Evolutionary conservation across 148 eudicot species (phyloP).

Genomic region (Chenopodium suecicum): DNA sequence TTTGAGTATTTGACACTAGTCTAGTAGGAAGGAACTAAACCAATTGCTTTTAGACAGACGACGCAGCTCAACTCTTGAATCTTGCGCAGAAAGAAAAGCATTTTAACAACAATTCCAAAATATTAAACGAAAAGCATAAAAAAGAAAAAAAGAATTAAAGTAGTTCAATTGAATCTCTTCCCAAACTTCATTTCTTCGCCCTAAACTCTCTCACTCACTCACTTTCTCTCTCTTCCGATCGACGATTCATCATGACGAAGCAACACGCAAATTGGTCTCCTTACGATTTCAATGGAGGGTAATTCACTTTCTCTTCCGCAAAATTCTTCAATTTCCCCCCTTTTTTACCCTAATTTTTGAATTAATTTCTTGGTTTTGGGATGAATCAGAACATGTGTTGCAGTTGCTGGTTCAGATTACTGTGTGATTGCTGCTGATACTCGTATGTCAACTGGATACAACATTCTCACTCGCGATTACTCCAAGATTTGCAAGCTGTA

Average conservation of each 20-base stretch:
- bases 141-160: too few relatives aligned
- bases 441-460: constrained; percentile 94
- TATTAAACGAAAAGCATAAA: too few relatives aligned
- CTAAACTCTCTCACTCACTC: not conserved
- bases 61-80: not conserved
- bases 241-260: constrained; percentile 45
- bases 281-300: constrained; percentile 96
- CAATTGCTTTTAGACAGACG: not conserved
- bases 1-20: too few relatives aligned
- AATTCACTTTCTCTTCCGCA: constrained; percentile 1
- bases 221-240: constrained; percentile 8
- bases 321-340: not conserved
- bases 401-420: constrained; percentile 80
- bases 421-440: constrained; percentile 94
- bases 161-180: not conserved
- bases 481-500: constrained; percentile 86
- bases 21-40: too few relatives aligned
- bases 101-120: not conserved
- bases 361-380: not conserved
- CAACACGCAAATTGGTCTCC: constrained; percentile 80
- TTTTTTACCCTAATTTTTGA: not conserved
- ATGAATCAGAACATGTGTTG: constrained; percentile 63
- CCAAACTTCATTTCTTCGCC: not conserved
- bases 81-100: constrained; percentile 30
- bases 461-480: constrained; percentile 89